Evolutionary conservation across 768 basidiomycete species (phyloP).

Genomic region (Boletus pseudo-olivaceus): DNA sequence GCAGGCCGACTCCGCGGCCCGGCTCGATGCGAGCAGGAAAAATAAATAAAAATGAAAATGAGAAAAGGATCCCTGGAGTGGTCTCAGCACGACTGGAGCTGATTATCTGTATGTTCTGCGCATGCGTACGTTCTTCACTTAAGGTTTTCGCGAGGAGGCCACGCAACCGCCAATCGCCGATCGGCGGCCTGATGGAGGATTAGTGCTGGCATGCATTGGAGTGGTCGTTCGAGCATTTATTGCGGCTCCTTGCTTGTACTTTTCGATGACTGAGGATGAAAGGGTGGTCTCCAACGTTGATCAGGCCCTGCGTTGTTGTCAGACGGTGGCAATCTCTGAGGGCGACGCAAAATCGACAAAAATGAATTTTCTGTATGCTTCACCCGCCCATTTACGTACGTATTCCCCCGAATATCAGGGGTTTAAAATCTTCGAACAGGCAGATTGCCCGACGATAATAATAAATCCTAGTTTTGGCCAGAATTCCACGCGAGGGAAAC

Average conservation of each 20-base stretch:
- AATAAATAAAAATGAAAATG: neutral
- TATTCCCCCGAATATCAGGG: slow-evolving; percentile 55
- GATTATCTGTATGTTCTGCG: slow-evolving; percentile 5
- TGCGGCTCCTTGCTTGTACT: neutral
- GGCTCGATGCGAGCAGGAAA: neutral
- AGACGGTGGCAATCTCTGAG: slow-evolving; percentile 24
- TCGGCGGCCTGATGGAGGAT: slow-evolving; percentile 15
- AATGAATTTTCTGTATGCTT: slow-evolving; percentile 36
- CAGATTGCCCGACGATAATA: slow-evolving; percentile 54
- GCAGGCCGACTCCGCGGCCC: slow-evolving; percentile 29
- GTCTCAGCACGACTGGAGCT: neutral
- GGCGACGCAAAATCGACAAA: slow-evolving; percentile 25
- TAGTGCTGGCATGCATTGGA: slow-evolving; percentile 2
- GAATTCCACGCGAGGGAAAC: slow-evolving; percentile 66
- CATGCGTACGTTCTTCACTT: slow-evolving; percentile 5
- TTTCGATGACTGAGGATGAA: neutral
- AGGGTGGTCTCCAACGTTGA: slow-evolving; percentile 7
- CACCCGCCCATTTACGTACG: slow-evolving; percentile 54
- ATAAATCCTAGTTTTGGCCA: slow-evolving; percentile 54
- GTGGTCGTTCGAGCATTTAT: slow-evolving; percentile 1
- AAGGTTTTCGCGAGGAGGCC: slow-evolving; percentile 20
- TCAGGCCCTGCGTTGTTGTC: slow-evolving; percentile 13
- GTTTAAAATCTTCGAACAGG: slow-evolving; percentile 47
- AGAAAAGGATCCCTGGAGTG: neutral
- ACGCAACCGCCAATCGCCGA: slow-evolving; percentile 32